Evolutionary conservation across 1,139 yeast species (phyloP), one percentile per base, ranked within the genome.

Genomic region (Lodderomyces beijingensis): DNA sequence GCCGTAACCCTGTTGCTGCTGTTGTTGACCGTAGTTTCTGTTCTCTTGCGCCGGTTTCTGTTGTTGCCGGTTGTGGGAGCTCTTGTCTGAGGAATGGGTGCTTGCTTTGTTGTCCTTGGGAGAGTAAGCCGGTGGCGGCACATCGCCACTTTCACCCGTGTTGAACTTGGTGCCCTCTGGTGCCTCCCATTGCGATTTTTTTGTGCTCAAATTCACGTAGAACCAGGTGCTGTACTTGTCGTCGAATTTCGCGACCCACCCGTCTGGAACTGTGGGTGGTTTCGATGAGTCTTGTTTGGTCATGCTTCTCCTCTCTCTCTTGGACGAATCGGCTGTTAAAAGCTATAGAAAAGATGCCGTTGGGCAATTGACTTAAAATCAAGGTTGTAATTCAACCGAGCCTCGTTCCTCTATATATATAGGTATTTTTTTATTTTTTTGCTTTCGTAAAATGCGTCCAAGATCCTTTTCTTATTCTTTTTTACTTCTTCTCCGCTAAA

Each of bases 181-280:
- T 10, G 79, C 75, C 35, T 86, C 95, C 97, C 97, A 89, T 56
- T 87, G 96, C 0, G 96, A 85, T 44, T 75, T 64, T 41, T 84
- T 81, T n/a, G 86, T 74, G 12, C 66, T 49, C 44, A 82, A 60
- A 48, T 88, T 68, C 16, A 89, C 95, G 49, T 80, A 89, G 55
- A 71, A 82, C 77, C 79, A 81, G 12, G 85, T 80, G 43, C 75
- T 72, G 62, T 89, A 89, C 43, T 81, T 74, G 10, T 79, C 80
- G 55, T 89, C 97, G 58, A 72, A 88, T 37, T 82, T 82, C 9
- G 96, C 94, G 26, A 80, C 59, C 96, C 96, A 89, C 3, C 96
- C 96, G 4, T 63, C 61, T 5, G 89, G 88, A 5, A 80, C 85
- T 1, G 43, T 48, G 3, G 89, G 88, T 27, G 61, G 59, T 28